Evolutionary conservation across 2,329 filamentous ascomycete species (phyloP), one percentile per base, ranked within the genome.

Genomic region (Colletotrichum spinosum): DNA sequence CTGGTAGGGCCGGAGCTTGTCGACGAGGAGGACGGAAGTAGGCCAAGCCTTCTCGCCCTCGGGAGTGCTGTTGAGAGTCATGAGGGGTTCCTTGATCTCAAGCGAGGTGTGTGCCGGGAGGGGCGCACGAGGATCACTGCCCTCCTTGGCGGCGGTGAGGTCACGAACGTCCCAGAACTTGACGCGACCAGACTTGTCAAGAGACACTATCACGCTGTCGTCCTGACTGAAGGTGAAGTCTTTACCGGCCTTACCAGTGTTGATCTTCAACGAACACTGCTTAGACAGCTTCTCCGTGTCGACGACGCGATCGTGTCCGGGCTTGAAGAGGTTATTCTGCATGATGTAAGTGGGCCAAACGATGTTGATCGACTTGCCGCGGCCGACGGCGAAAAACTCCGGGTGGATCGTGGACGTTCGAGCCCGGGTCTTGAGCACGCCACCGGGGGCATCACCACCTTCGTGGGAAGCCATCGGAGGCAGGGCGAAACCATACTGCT

Each of bases 181-280:
- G 80, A 98, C 90, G 67, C 93, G 90, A 52, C 96, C 97, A 65
- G 94, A 95, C 82, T 99, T 99, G 78, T 99, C 97, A 56, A 99
- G 88, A 53, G 95, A 97, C 51, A 97, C 94, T 71, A 99, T 93
- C 45, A 95, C 90, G 2, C 91, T 92, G 77, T 99, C 96, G 77
- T 99, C 96, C 77, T 97, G 94, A 78, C 95, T 97, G 80, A 99
- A 99, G 51, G 90, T 92, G 76, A 99, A 99, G 77, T 99, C 96
- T 79, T 99, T 99, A 69, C 94, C 96, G 70, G 96, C 95, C 83
- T 99, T 99, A 71, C 95, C 96, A 68, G 94, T 98, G 71, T 95
- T 93, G 78, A 99, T 97, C 79, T 94, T 97, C 69, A 98, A 83
- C 53, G 92, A 92, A 73, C 92, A 94, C 75, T 97, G 91, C 74